Conservation (phyloP, 176 grass and related monocot species). For the Saccharum spontaneum region DNA sequence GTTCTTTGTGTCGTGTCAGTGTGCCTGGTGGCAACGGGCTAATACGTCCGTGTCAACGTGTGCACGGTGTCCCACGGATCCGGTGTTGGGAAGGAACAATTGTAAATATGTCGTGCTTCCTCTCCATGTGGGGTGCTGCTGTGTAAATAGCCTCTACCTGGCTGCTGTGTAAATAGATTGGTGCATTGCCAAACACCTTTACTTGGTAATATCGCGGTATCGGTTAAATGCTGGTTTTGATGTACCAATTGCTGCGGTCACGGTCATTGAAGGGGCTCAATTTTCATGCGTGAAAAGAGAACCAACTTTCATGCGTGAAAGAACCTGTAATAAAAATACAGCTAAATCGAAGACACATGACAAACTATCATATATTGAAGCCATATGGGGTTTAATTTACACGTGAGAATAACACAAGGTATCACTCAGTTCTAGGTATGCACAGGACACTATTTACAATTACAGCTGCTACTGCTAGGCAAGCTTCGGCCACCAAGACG, state of each 20-base stretch:
- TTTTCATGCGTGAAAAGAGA: neutral
- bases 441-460: neutral
- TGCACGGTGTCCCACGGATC: no score
- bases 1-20: neutral
- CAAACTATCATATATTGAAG: neutral
- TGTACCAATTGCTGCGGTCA: neutral
- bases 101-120: slow-evolving; percentile 50
- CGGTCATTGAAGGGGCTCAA: neutral
- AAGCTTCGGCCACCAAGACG: neutral
- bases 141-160: neutral
- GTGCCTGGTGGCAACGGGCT: neutral
- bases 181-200: neutral
- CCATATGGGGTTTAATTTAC: neutral
- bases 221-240: neutral
- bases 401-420: neutral
- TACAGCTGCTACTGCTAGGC: slow-evolving; percentile 7
- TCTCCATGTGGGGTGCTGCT: slow-evolving; percentile 23
- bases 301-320: no score
- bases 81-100: slow-evolving; percentile 42
- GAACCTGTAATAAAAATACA: no score
- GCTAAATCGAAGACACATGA: no score
- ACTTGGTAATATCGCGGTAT: no score
- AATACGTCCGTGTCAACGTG: neutral
- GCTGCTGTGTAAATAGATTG: neutral
- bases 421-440: neutral